Percentiles rank a stretch among this genome's conserved stretches.
Conservation (phyloP, 2,329 filamentous ascomycete genomes). For the Stylonectria norvegica region DNA sequence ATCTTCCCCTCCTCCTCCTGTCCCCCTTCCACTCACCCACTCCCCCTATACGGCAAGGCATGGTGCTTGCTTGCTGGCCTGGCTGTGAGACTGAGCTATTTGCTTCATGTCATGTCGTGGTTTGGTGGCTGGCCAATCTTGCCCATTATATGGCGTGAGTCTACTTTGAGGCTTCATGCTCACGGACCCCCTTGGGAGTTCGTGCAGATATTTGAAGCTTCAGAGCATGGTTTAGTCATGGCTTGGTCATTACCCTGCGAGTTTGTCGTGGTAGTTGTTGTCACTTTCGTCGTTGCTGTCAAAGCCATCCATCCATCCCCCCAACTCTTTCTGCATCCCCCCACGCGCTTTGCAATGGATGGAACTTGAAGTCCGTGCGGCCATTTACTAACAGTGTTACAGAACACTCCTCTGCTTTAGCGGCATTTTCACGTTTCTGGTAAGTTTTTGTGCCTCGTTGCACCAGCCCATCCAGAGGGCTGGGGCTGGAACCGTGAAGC, state of each 20-base stretch:
- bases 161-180: not conserved
- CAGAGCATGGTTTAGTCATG: slow-evolving; percentile 27
- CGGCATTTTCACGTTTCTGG: slow-evolving; percentile 85
- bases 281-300: not conserved
- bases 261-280: too few species aligned
- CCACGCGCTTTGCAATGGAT: slow-evolving; percentile 7
- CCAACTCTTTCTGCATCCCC: slow-evolving; percentile 24
- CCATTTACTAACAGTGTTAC: slow-evolving; percentile 29
- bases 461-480: slow-evolving; percentile 6
- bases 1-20: too few species aligned
- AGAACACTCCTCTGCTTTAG: slow-evolving; percentile 76
- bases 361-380: too few species aligned
- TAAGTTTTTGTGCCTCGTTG: slow-evolving; percentile 38
- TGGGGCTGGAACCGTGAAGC: slow-evolving; percentile 11
- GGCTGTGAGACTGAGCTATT: too few species aligned
- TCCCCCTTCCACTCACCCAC: too few species aligned
- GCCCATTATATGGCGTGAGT: not conserved
- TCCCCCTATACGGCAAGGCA: too few species aligned
- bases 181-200: not conserved
- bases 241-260: slow-evolving; percentile 30
- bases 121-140: too few species aligned
- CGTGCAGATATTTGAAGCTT: not conserved
- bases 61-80: too few species aligned
- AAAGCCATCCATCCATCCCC: not conserved
- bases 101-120: too few species aligned